phyloP scores from a whole-genome alignment of 2,329 filamentous ascomycete species.

The Leptographium wingfieldii region DNA sequence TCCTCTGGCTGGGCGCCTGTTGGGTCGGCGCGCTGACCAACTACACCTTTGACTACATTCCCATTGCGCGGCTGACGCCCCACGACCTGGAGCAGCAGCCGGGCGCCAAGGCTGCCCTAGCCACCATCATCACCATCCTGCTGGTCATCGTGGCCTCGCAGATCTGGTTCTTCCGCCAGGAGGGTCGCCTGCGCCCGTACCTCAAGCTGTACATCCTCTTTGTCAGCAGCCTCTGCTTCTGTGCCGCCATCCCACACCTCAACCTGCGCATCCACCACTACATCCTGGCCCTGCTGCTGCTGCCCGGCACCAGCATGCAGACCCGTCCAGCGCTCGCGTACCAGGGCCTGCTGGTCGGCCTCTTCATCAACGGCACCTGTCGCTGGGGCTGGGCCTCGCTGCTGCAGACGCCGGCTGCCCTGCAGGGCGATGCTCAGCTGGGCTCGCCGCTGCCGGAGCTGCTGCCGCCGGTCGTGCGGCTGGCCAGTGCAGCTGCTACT shows the following conservation, averaged over 20 bases:
- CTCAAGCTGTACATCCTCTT: constrained; percentile 67
- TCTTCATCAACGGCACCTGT: constrained; percentile 89
- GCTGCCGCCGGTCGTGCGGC: constrained; percentile 31
- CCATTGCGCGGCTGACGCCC: constrained; percentile 79
- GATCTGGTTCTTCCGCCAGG: constrained; percentile 73
- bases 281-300: constrained; percentile 71
- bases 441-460: constrained; percentile 49
- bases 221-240: constrained; percentile 50
- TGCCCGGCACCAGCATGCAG: constrained; percentile 81
- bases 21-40: constrained; percentile 91
- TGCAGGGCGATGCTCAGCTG: constrained; percentile 56
- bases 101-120: constrained; percentile 71
- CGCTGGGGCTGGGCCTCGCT: constrained; percentile 89
- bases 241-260: constrained; percentile 61
- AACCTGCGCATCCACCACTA: constrained; percentile 91
- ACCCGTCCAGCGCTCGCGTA: constrained; percentile 75
- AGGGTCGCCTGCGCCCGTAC: constrained; percentile 67
- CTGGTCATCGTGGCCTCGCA: constrained; percentile 58
- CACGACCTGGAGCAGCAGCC: constrained; percentile 85
- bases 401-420: constrained; percentile 63
- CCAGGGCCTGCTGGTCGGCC: constrained; percentile 76
- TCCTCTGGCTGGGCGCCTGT: constrained; percentile 79
- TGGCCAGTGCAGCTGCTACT: constrained; percentile 13
- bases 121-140: constrained; percentile 62
- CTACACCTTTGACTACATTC: constrained; percentile 89